Base-by-base conservation (phyloP, 305 asterid genomes). In the Coffea humblotiana region DNA sequence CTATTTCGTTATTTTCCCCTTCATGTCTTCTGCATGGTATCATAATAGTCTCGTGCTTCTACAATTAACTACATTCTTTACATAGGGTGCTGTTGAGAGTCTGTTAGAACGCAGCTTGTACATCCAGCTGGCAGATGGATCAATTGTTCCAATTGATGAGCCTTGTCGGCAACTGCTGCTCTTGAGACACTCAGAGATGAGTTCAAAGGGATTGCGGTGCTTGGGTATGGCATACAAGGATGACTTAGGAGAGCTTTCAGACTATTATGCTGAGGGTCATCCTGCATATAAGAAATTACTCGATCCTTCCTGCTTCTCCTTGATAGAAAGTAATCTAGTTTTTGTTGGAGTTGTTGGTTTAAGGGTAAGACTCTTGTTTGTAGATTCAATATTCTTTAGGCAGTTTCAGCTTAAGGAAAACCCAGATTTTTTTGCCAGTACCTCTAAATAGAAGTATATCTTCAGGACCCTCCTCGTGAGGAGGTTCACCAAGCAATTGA, bases 31-130 rank as follows among this genome's bases (percentile, higher is more conserved):
- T 49, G 58, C 69, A 12, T 64, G 43, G 29, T 13, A 8, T 78
- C 25, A 37, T 19, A 40, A 37, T 18, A 1, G 56, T n/a, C 27
- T 51, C 51, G 2, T 49, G 19, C 48, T 72, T 65, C 58, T 37
- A 45, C 43, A 45, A 63, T 60, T 40, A 75, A 25, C 72, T 75
- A 19, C 49, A 47, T 8, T 78, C 60, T 64, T 80, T 70, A 56
- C 85, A 71, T 82, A 94, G 99, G 99, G 99, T 82, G 98, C 98
- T n/a, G 95, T 93, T 63, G 98, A 95, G 92, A 90, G 89, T 82
- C 84, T 95, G 83, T 79, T 95, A 85, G 98, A 93, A 81, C 95
- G 98, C 66, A 89, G 97, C 83, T 84, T 88, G 40, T 71, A 86
- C 52, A 92, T 90, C 47, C 98, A 91, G 79, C 93, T 95, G 60